Evolutionary conservation across 129 eudicot species (phyloP).

Genomic region (Tagetes patula): DNA sequence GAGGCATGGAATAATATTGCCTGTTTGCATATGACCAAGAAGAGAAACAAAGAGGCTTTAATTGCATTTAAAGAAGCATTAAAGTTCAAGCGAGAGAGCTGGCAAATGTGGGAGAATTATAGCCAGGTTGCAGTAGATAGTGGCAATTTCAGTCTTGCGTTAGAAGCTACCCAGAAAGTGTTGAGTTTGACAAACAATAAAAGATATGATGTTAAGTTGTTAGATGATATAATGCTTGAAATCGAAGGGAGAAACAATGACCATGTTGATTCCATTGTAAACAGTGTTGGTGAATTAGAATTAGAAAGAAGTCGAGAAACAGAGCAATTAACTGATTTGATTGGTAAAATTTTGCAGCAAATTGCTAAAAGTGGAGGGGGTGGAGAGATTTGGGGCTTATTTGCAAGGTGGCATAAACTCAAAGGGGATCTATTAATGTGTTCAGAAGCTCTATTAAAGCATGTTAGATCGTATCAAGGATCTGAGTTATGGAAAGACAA

Average conservation of each 20-base stretch:
- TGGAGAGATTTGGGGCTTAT: conserved; percentile 71
- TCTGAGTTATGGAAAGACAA: conserved; percentile 75
- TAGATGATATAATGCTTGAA: conserved; percentile 57
- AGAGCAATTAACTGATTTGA: conserved; percentile 47
- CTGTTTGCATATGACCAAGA: conserved; percentile 79
- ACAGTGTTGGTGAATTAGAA: conserved; percentile 24
- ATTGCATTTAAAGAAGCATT: conserved; percentile 92
- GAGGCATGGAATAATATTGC: conserved; percentile 99
- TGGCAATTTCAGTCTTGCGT: conserved; percentile 71
- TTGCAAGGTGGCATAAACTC: conserved; percentile 86
- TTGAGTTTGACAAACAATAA: conserved; percentile 60
- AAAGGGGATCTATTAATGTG: conserved; percentile 84
- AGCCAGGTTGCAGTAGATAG: conserved; percentile 79
- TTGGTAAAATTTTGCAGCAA: conserved; percentile 71
- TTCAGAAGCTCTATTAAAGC: conserved; percentile 80
- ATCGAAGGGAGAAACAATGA: conserved; percentile 44
- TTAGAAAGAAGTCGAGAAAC: conserved; percentile 45
- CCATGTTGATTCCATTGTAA: conserved; percentile 13
- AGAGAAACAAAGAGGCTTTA: conserved; percentile 69
- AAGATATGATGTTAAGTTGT: conserved; percentile 45
- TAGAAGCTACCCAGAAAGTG: conserved; percentile 74
- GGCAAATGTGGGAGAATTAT: conserved; percentile 98
- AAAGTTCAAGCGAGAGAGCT: conserved; percentile 85
- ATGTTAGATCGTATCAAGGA: conserved; percentile 84
- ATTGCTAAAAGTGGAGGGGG: conserved; percentile 57